These are phyloP conservation scores for Saccharomyces mikatae DNA, from an alignment of 805 yeast species.

Conservation along the genomic window DNA sequence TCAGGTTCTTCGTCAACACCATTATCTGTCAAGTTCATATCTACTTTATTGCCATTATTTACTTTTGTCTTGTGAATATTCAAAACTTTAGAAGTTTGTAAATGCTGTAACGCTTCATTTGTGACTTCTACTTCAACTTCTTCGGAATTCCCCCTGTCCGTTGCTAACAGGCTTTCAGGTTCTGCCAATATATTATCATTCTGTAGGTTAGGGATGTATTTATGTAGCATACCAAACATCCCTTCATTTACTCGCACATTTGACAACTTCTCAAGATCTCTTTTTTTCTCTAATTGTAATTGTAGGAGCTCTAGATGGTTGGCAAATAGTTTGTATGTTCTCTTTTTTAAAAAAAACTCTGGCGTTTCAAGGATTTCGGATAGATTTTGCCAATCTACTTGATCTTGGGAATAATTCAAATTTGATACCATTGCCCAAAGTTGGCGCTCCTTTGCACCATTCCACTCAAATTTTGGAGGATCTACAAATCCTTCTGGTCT, in stretches of 20 bases:
- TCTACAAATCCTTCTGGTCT: conserved; percentile 35
- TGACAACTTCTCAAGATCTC: conserved; percentile 1
- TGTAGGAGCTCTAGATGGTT: conserved; percentile 22
- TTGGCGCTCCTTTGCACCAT: conserved; percentile 25
- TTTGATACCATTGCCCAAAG: conserved; percentile 27
- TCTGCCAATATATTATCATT: neutral
- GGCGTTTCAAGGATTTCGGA: conserved; percentile 33
- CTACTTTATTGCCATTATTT: conserved; percentile 1
- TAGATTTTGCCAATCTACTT: conserved; percentile 27
- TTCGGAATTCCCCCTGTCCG: neutral
- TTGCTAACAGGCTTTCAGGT: neutral
- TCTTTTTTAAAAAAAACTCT: conserved; percentile 20
- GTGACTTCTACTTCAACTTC: neutral
- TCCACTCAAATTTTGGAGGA: conserved; percentile 32
- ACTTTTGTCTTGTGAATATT: conserved; percentile 7
- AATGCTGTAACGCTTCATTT: neutral
- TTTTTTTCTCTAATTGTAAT: conserved; percentile 18
- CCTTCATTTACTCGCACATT: neutral
- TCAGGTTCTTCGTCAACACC: neutral
- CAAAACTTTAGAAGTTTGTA: conserved; percentile 23
- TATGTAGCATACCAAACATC: neutral
- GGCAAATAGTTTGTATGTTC: conserved; percentile 25
- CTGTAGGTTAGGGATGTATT: neutral
- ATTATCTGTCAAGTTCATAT: neutral
- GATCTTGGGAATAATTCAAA: conserved; percentile 13